Evolutionary conservation across 2,329 filamentous ascomycete genomes (phyloP).

Genomic region (Aspergillus felis): DNA sequence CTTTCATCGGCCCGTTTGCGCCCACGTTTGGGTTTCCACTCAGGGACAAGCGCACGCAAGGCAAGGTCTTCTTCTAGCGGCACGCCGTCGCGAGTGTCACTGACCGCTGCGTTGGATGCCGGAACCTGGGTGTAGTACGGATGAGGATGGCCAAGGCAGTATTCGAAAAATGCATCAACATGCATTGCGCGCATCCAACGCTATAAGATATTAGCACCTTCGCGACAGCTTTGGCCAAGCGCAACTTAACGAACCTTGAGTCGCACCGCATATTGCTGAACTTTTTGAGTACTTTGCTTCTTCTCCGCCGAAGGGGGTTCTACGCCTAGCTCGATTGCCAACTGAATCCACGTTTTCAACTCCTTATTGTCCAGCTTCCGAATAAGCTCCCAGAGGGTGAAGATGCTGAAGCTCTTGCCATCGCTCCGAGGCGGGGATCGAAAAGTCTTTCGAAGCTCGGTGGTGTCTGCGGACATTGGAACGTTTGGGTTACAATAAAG

Average conservation of each 20-base stretch:
- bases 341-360: constrained; percentile 87
- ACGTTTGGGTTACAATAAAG: constrained; percentile 87
- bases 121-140: constrained; percentile 77
- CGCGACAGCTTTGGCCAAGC: background rate
- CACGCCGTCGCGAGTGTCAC: constrained; percentile 72
- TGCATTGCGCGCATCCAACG: constrained; percentile 98
- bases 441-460: constrained; percentile 70
- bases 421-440: constrained; percentile 78
- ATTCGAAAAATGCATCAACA: constrained; percentile 91
- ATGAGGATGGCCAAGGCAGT: constrained; percentile 72
- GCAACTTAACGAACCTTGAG: constrained; percentile 63
- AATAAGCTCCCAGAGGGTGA: constrained; percentile 72
- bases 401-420: constrained; percentile 79
- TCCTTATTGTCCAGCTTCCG: constrained; percentile 73
- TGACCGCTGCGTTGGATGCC: constrained; percentile 57
- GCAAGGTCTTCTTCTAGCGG: constrained; percentile 84
- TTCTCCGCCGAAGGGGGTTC: constrained; percentile 77
- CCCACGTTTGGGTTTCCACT: constrained; percentile 61
- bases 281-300: constrained; percentile 85
- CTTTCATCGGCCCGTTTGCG: constrained; percentile 60
- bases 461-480: constrained; percentile 63
- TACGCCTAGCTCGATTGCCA: constrained; percentile 83
- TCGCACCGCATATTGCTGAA: constrained; percentile 89
- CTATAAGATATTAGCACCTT: constrained; percentile 41
- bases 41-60: constrained; percentile 74